Conservation (phyloP, 441 rosid species). For the Eutrema salsugineum region DNA sequence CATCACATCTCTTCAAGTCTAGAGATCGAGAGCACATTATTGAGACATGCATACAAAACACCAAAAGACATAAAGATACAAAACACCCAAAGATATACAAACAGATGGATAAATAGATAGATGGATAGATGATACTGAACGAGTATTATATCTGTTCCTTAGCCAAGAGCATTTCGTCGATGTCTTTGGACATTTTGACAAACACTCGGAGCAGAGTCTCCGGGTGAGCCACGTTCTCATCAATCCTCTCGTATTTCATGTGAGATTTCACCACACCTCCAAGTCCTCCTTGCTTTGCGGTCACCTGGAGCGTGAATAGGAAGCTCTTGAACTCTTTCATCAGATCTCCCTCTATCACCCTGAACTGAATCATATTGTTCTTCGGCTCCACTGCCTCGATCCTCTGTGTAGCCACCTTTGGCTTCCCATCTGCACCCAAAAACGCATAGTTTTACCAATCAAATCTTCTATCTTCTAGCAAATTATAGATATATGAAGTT, state of each 20-base stretch:
- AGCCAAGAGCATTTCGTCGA: background rate
- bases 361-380: background rate
- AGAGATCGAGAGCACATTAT: too few species aligned
- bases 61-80: too few species aligned
- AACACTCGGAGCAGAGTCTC: background rate
- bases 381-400: slow-evolving; percentile 5
- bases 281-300: background rate
- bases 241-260: slow-evolving; percentile 9
- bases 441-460: background rate
- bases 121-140: background rate
- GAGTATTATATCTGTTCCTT: background rate
- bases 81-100: too few species aligned
- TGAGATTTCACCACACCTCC: slow-evolving; percentile 16
- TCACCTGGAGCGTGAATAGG: background rate
- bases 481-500: background rate
- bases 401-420: background rate
- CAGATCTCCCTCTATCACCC: slow-evolving; percentile 13
- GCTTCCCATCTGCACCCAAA: background rate
- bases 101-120: background rate
- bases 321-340: slow-evolving; percentile 21
- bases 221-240: background rate
- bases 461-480: background rate
- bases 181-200: background rate
- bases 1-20: too few species aligned
- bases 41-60: too few species aligned